Percentiles rank a stretch among this genome's conserved stretches.
These are phyloP conservation scores for Fusarium virguliforme DNA, from an alignment of 2,329 filamentous ascomycete species.

Conservation along the genomic window DNA sequence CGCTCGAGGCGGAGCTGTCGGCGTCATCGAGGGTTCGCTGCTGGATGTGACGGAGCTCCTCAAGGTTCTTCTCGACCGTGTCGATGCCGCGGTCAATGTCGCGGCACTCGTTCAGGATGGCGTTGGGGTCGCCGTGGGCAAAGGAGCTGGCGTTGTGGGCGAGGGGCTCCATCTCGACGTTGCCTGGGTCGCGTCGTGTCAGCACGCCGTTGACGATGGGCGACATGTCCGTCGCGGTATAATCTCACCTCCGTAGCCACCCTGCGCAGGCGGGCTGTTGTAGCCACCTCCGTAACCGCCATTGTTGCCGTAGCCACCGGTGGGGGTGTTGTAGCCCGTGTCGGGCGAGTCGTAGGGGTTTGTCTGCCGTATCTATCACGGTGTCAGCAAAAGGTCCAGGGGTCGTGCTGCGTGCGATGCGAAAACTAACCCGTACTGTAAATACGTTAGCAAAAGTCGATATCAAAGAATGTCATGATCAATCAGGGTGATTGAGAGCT, in stretches of 20 bases:
- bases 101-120: constrained; percentile 87
- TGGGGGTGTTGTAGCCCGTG: constrained; percentile 49
- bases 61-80: constrained; percentile 80
- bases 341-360: constrained; percentile 73
- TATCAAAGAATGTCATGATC: constrained; percentile 9
- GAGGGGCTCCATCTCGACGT: constrained; percentile 82
- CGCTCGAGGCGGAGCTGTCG: constrained; percentile 78
- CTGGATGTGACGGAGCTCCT: constrained; percentile 80
- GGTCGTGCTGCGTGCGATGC: constrained; percentile 24
- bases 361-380: constrained; percentile 67
- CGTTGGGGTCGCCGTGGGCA: constrained; percentile 75
- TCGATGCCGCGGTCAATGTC: constrained; percentile 85
- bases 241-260: constrained; percentile 48
- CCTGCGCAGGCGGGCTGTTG: constrained; percentile 41
- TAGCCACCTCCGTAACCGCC: constrained; percentile 52
- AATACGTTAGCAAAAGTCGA: constrained; percentile 51
- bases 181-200: constrained; percentile 57
- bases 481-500: not conserved
- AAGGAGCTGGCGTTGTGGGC: constrained; percentile 67
- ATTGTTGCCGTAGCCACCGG: constrained; percentile 54
- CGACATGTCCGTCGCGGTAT: not conserved
- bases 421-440: constrained; percentile 70
- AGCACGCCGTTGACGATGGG: constrained; percentile 25
- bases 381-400: constrained; percentile 53
- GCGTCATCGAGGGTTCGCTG: constrained; percentile 81